Percentiles rank a stretch among this genome's conserved stretches.
Conservation (phyloP, 2,329 filamentous ascomycete species). For the Mycocentrospora acerina region DNA sequence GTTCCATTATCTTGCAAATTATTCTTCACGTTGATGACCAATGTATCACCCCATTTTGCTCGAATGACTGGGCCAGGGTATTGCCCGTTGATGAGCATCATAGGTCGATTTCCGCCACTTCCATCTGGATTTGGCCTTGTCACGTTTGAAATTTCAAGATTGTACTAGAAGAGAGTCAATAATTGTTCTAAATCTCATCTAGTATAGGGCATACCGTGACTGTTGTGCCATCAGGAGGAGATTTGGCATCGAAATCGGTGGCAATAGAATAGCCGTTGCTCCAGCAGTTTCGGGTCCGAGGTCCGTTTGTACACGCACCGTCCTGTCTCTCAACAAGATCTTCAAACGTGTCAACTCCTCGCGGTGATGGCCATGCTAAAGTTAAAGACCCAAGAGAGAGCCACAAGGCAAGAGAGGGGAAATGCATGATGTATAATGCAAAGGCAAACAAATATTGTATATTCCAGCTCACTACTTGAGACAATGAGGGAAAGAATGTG, state of each 20-base stretch:
- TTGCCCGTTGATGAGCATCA: constrained; percentile 53
- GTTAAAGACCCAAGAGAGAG: constrained; percentile 29
- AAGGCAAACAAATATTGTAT: neutral
- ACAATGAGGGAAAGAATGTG: constrained; percentile 12
- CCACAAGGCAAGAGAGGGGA: constrained; percentile 24
- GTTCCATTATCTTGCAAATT: constrained; percentile 49
- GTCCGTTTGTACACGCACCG: constrained; percentile 44
- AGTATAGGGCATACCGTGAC: constrained; percentile 24
- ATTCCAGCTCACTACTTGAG: constrained; percentile 1
- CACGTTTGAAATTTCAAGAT: constrained; percentile 45
- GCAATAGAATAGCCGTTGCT: constrained; percentile 46
- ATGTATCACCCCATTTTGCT: constrained; percentile 42
- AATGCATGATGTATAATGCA: constrained; percentile 25
- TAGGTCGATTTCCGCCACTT: constrained; percentile 32
- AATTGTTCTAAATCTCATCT: neutral
- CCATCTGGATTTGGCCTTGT: constrained; percentile 45
- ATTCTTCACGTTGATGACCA: constrained; percentile 45
- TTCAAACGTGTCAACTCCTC: constrained; percentile 13
- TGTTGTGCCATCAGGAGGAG: constrained; percentile 42
- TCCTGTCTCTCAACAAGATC: constrained; percentile 34
- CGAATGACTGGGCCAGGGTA: constrained; percentile 61
- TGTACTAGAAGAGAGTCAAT: constrained; percentile 30
- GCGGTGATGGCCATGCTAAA: constrained; percentile 25
- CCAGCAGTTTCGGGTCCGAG: constrained; percentile 47
- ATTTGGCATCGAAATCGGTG: constrained; percentile 50